Conservation (phyloP, 495 filamentous ascomycete species). For the Xeromyces bisporus region DNA sequence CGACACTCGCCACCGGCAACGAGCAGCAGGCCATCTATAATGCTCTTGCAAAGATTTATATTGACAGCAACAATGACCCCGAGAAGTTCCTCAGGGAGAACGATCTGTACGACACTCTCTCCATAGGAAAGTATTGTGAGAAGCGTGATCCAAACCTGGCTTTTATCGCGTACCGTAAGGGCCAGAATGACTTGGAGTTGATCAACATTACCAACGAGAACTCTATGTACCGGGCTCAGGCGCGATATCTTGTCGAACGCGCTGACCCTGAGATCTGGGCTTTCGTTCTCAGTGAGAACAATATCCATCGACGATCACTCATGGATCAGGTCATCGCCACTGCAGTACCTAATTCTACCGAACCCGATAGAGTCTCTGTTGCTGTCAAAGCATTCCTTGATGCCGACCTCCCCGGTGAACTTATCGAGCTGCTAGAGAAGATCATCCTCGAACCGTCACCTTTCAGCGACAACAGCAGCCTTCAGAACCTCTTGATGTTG, state of each 20-base stretch:
- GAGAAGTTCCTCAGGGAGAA: slow-evolving; percentile 99
- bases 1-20: slow-evolving; percentile 76
- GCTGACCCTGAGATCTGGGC: slow-evolving; percentile 82
- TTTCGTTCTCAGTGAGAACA: slow-evolving; percentile 90
- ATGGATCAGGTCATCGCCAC: slow-evolving; percentile 96
- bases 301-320: slow-evolving; percentile 78
- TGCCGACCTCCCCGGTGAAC: slow-evolving; percentile 76
- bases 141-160: slow-evolving; percentile 96
- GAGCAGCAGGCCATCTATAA: slow-evolving; percentile 98
- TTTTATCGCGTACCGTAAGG: slow-evolving; percentile 90
- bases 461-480: slow-evolving; percentile 90
- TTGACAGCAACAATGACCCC: slow-evolving; percentile 96
- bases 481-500: slow-evolving; percentile 94
- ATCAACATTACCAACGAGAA: slow-evolving; percentile 98
- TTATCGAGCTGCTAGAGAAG: slow-evolving; percentile 97
- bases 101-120: slow-evolving; percentile 84
- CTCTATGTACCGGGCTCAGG: slow-evolving; percentile 94
- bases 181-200: slow-evolving; percentile 91
- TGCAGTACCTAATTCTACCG: slow-evolving; percentile 83
- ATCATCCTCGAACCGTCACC: slow-evolving; percentile 94
- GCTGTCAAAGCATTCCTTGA: slow-evolving; percentile 87
- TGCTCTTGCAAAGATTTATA: slow-evolving; percentile 98
- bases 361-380: slow-evolving; percentile 88
- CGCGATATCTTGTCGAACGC: slow-evolving; percentile 83
- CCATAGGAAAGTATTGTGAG: slow-evolving; percentile 96